Evolutionary conservation across 495 filamentous ascomycete genomes (phyloP), one percentile per base, ranked within the genome.

Genomic region (Aspergillus conjunctus): DNA sequence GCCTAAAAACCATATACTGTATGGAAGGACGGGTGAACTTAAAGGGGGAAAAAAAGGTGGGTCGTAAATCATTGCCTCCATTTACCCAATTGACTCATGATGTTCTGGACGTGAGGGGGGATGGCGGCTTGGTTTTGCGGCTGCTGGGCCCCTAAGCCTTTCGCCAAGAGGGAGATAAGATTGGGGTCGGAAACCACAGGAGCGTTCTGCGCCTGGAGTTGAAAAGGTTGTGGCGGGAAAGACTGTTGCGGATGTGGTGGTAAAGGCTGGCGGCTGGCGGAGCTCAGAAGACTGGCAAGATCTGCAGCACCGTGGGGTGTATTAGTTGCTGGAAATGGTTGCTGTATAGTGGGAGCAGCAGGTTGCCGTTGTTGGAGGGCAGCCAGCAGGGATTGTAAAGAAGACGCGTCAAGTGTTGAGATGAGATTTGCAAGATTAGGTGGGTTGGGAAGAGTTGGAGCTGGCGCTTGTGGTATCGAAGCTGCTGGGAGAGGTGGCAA

Each of bases 371-470:
- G 76, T 61, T 79, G 78, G 32, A 80, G 68, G 7, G 84, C 83
- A 4, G 85, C 84, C 17, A 97, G 66, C 17, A 96, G 83, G 31
- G 86, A 87, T 66, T 92, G 88, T 3, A 97, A 76, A 8, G 86
- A 83, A 14, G 84, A 78, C 22, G 88, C 83, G 65, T 96, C 90
- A 14, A 96, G 76, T 32, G 85, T 79, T 9, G 86, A 79, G 58
- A 79, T 77, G 57, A 78, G 61, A 37, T 73, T 80, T 34, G 77
- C 77, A 41, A 81, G 69, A 31, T 78, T 79, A 30, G 76, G 75
- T 26, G 72, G 68, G 43, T 73, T 71, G 3, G 73, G 61, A 41
- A 78, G 68, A n/a, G 71, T 31, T 21, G 73, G 68, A 52, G 72
- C 46, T 31, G 54, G 55, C 37, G 65, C 72, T 17, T 74, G 78